Base-by-base conservation (phyloP, 2,329 filamentous ascomycete species). In the Ophiostoma piceae region DNA sequence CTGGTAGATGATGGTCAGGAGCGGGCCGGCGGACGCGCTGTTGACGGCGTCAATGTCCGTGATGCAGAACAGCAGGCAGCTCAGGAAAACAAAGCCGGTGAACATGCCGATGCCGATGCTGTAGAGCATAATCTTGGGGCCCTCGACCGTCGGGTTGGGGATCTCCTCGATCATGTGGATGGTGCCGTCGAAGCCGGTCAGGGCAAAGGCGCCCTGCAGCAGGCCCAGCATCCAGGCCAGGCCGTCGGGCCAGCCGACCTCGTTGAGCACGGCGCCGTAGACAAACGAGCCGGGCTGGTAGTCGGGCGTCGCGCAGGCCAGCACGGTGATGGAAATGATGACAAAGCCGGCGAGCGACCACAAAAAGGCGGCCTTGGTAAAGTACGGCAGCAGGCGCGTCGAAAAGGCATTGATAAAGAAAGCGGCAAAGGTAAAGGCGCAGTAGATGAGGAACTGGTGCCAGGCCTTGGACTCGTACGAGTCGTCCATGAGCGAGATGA, bases 391-490 rank as follows among this genome's bases (percentile, higher is more conserved):
- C 3, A 88, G 75, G 2, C 81, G 79, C 74, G 87, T 89, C 75
- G 84, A 80, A 73, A 91, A 89, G 1, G 87, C 85, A 73, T 92
- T 92, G 77, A 91, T 80, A 66, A 85, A 70, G 71, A 91, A 86
- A 2, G 87, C 87, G 19, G 85, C 78, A 29, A 87, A 71, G 6
- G 86, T 88, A 75, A 88, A 89, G 7, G 78, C 88, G 64, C 90
- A 83, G 77, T 92, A 92, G 66, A 92, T 88, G 37, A 92, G 80
- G 77, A 92, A 92, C 73, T 91, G 87, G 74, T 92, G 89, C 88
- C 89, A 92, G 3, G 85, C 75, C 75, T 89, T 78, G 1, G 84
- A 71, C 29, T 82, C 79, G 75, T 88, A 92, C 67, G 77, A 79
- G 0, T 85, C 80, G 73, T 88, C 79, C 77, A 88, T 84, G 47